Base-by-base conservation (phyloP, 306 rosid genomes). In the Quercus cerris region DNA sequence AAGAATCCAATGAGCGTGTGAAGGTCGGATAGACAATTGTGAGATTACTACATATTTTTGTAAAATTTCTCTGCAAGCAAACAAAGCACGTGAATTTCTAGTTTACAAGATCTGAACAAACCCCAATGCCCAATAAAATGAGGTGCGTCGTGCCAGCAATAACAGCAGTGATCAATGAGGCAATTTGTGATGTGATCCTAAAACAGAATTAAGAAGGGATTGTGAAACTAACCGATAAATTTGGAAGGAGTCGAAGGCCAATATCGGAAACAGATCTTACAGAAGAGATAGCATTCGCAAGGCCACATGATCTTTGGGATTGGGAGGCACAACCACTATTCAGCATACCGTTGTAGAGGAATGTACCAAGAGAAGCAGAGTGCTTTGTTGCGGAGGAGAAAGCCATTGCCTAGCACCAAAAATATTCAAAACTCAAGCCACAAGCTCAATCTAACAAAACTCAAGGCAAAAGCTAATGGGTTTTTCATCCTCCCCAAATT, bases 221-320 rank as follows among this genome's bases (percentile, higher is more conserved):
- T 6, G 49, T 7, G 69, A 46, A 55, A 84, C 85, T 83, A 35
- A 90, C 94, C 12, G 85, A 61, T 44, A 90, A 74, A 66, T 76
- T 83, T 83, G 80, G 88, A 13, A 86, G 86, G 67, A 90, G 83
- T 70, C 78, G 80, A 66, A 35, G 82, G 77, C 84, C 77, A 18
- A 80, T 35, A 17, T 88, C 81, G 6, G 89, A 83, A 67, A 78
- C 70, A 2, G 68, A 14, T 67, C 84, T 76, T 0, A 74, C 44
- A 3, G 81, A 75, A 63, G 54, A 3, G 54, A 49, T 49, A 11
- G 54, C 54, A 49, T 49, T 49, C 23, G 8, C 52, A 14, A 19
- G 27, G 52, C 72, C 52, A 49, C 54, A 3, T 49, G 54, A 12
- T 49, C 5, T 49, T 49, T 49, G 54, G 54, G 54, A 49, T 12